Conservation (phyloP, 306 rosid genomes). For the Castanopsis chinensis region DNA sequence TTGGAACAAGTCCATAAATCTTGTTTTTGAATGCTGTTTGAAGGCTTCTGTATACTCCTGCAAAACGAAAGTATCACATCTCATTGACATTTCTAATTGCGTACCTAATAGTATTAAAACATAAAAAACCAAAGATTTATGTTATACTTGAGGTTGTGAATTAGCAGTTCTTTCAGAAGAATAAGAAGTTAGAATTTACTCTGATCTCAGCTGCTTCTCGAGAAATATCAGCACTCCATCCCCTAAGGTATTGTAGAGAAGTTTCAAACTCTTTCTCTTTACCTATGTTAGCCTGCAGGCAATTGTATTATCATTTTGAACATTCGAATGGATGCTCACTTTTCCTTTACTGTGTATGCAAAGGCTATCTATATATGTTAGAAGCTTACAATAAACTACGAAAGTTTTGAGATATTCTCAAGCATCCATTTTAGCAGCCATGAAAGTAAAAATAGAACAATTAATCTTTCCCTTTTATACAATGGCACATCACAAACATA, state of each 20-base stretch:
- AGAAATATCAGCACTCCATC: conserved; percentile 53
- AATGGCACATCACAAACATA: background rate
- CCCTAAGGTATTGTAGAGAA: conserved; percentile 64
- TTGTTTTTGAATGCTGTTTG: conserved; percentile 4
- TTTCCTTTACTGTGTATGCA: background rate
- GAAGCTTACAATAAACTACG: background rate
- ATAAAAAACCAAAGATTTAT: background rate
- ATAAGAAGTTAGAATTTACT: conserved; percentile 33
- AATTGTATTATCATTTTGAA: background rate
- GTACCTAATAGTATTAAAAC: too few species aligned
- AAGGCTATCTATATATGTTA: background rate
- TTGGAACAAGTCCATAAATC: conserved; percentile 31
- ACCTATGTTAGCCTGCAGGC: conserved; percentile 64
- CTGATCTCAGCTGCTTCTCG: conserved; percentile 69
- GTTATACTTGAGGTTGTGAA: background rate
- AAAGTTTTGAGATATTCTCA: background rate
- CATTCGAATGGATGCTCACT: background rate
- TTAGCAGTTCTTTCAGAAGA: background rate
- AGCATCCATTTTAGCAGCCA: background rate
- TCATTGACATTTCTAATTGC: background rate
- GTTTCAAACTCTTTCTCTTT: conserved; percentile 52
- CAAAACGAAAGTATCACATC: background rate
- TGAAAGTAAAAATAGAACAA: background rate
- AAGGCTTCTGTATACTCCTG: conserved; percentile 29
- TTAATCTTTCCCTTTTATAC: background rate